phyloP scores from a whole-genome alignment of 2,329 filamentous ascomycete genomes.

The Chrysoporthe deuterocubensis region DNA sequence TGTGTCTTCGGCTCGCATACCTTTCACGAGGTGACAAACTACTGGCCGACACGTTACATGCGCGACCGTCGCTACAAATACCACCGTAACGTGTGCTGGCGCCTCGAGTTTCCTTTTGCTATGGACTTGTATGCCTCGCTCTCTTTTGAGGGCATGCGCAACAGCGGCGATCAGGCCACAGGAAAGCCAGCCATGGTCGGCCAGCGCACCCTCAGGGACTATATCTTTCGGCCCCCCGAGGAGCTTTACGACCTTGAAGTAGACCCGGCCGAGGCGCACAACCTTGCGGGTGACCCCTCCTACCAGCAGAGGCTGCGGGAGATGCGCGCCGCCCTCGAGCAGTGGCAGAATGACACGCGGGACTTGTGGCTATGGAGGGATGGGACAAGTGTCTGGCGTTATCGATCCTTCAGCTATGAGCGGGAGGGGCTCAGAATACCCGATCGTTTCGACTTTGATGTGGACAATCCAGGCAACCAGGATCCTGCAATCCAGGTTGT shows the following conservation, averaged over 20 bases:
- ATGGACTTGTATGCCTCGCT: conserved; percentile 50
- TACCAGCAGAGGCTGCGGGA: conserved; percentile 38
- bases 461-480: conserved; percentile 17
- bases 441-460: conserved; percentile 37
- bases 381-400: conserved; percentile 32
- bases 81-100: conserved; percentile 54
- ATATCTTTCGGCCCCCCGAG: conserved; percentile 49
- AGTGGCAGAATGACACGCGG: conserved; percentile 36
- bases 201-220: conserved; percentile 44
- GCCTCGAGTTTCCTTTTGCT: conserved; percentile 53
- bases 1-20: conserved; percentile 55
- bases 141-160: conserved; percentile 49
- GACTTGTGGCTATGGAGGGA: conserved; percentile 38
- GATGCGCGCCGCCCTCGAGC: conserved; percentile 37
- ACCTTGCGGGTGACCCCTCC: conserved; percentile 43
- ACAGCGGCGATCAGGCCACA: conserved; percentile 31
- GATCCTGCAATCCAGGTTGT: not conserved
- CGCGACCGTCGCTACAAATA: conserved; percentile 50
- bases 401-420: conserved; percentile 27
- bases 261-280: conserved; percentile 50
- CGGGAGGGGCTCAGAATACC: conserved; percentile 34
- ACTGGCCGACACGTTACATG: conserved; percentile 54
- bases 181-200: conserved; percentile 41
- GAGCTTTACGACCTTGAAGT: conserved; percentile 51
- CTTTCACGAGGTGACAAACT: conserved; percentile 55